Evolutionary conservation across 495 filamentous ascomycete species (phyloP).

Genomic region (Aspergillus mulundensis): DNA sequence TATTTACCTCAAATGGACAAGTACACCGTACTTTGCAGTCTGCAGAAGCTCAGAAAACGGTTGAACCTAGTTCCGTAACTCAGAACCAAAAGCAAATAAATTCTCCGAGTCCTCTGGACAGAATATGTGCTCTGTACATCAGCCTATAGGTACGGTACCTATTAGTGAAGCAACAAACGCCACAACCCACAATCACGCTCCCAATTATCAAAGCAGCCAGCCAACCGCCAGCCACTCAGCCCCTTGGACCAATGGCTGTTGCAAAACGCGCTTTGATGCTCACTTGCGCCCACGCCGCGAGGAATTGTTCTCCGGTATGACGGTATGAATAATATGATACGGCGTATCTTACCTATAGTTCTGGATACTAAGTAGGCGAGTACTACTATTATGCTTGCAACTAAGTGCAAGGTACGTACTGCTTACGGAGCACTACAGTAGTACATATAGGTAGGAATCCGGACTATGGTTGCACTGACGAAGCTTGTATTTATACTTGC

Average conservation of each 20-base stretch:
- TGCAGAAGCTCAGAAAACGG: background rate
- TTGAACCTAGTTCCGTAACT: background rate
- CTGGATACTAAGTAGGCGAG: too few species aligned
- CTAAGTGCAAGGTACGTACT: too few species aligned
- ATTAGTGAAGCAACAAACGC: background rate
- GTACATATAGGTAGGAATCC: too few species aligned
- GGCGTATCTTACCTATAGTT: too few species aligned
- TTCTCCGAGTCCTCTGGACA: background rate
- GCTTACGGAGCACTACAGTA: too few species aligned
- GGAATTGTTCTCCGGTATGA: background rate
- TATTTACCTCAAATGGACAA: too few species aligned
- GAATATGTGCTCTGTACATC: background rate
- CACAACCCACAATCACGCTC: background rate
- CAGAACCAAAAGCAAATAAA: background rate
- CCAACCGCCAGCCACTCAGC: slow-evolving; percentile 7
- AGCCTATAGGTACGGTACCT: background rate
- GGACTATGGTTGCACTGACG: too few species aligned
- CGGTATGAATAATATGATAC: too few species aligned
- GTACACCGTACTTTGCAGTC: background rate
- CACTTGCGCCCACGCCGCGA: background rate
- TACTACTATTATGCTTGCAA: too few species aligned
- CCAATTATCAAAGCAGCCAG: background rate
- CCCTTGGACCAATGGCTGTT: background rate
- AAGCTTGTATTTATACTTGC: too few species aligned
- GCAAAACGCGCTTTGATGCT: background rate